Conservation (phyloP, 805 yeast species). For the Wickerhamiella siamensis region DNA sequence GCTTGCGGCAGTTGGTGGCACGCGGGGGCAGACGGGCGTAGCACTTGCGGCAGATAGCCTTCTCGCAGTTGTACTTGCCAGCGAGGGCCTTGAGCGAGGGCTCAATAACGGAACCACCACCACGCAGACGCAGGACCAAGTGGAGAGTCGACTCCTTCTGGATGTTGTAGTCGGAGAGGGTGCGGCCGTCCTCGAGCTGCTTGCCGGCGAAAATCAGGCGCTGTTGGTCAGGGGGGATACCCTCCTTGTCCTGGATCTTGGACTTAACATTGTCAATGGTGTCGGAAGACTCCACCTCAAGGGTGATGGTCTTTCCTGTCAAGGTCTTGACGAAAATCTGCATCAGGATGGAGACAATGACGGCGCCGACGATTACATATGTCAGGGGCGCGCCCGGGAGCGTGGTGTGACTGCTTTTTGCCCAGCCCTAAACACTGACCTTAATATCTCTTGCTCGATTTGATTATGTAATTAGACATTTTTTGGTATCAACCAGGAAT, state of each 20-base stretch:
- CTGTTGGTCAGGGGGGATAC: slow-evolving; percentile 99
- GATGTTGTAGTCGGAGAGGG: slow-evolving; percentile 97
- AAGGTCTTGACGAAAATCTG: slow-evolving; percentile 96
- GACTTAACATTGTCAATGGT: slow-evolving; percentile 97
- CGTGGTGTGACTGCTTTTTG: background rate
- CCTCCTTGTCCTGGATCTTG: slow-evolving; percentile 98
- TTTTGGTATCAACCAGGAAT: too few relatives aligned
- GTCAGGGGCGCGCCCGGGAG: background rate
- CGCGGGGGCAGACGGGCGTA: slow-evolving; percentile 99
- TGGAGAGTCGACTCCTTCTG: slow-evolving; percentile 98
- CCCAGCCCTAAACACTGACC: slow-evolving; percentile 1
- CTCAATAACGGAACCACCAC: slow-evolving; percentile 83
- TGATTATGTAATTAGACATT: too few relatives aligned
- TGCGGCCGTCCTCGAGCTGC: slow-evolving; percentile 99
- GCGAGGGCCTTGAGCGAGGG: slow-evolving; percentile 99
- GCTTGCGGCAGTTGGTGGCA: slow-evolving; percentile 99
- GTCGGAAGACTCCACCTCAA: slow-evolving; percentile 97
- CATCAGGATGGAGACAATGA: slow-evolving; percentile 17
- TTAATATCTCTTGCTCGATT: too few relatives aligned
- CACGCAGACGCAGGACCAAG: slow-evolving; percentile 93
- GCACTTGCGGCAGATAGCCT: slow-evolving; percentile 98
- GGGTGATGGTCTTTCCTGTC: slow-evolving; percentile 97
- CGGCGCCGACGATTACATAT: background rate
- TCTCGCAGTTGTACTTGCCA: slow-evolving; percentile 99
- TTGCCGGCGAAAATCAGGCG: slow-evolving; percentile 99